These are phyloP conservation scores for Lepidium aucheri DNA, from an alignment of 345 rosid species.

Conservation along the genomic window DNA sequence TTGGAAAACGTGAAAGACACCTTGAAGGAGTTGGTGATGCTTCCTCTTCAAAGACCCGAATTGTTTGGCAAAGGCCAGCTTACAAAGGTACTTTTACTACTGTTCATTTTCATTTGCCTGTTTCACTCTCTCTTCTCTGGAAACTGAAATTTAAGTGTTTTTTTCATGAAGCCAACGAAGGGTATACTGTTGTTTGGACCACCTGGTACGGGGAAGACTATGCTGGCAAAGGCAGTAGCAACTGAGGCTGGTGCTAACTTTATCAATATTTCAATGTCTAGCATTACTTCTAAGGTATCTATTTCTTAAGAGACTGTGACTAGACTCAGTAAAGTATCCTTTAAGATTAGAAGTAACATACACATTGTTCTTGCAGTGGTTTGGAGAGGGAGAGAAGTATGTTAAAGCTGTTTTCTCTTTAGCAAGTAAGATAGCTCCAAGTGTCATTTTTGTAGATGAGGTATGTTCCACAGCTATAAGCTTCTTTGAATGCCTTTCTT, in stretches of 20 bases:
- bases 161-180: slow-evolving; percentile 69
- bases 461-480: slow-evolving; percentile 28
- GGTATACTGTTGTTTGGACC: slow-evolving; percentile 98
- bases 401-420: slow-evolving; percentile 96
- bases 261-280: slow-evolving; percentile 95
- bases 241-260: slow-evolving; percentile 98
- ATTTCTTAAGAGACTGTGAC: background rate
- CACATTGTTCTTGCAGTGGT: slow-evolving; percentile 61
- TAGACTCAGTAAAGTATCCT: background rate
- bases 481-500: background rate
- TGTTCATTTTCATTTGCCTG: background rate
- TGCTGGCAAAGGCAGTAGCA: slow-evolving; percentile 99
- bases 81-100: slow-evolving; percentile 53
- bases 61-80: slow-evolving; percentile 96
- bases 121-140: slow-evolving; percentile 4
- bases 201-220: slow-evolving; percentile 99
- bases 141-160: background rate
- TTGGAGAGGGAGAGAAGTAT: slow-evolving; percentile 98
- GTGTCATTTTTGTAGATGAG: slow-evolving; percentile 95
- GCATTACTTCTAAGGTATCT: slow-evolving; percentile 93
- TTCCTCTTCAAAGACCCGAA: slow-evolving; percentile 98
- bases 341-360: background rate
- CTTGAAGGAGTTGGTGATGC: slow-evolving; percentile 97
- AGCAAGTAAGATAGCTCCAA: slow-evolving; percentile 98
- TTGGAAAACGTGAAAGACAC: slow-evolving; percentile 95